phyloP scores from a whole-genome alignment of 1,284 basidiomycete species.

The Ceratobasidium theobromae region DNA sequence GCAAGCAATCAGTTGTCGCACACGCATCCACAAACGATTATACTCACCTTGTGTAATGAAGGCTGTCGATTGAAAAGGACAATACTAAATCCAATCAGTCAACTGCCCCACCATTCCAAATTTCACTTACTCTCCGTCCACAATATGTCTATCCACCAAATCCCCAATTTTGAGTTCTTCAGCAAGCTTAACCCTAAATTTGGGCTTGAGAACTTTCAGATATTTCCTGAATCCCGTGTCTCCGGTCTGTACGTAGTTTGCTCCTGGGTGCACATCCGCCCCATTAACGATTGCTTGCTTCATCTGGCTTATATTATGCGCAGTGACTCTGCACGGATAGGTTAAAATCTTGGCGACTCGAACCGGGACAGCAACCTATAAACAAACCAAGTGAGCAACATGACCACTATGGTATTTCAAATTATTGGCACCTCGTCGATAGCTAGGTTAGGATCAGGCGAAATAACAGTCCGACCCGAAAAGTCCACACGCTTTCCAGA shows the following conservation, averaged over 20 bases:
- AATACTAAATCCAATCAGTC: conserved; percentile 50
- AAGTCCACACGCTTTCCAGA: conserved; percentile 99
- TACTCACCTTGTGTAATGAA: conserved; percentile 84
- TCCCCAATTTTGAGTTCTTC: conserved; percentile 82
- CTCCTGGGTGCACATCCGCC: conserved; percentile 90
- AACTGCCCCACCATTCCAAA: neutral
- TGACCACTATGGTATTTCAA: neutral
- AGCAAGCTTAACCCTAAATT: conserved; percentile 65
- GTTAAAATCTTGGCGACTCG: conserved; percentile 95
- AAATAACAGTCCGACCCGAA: conserved; percentile 97
- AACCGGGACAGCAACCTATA: conserved; percentile 87
- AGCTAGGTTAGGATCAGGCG: conserved; percentile 95
- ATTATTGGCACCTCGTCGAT: conserved; percentile 73
- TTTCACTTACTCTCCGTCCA: conserved; percentile 79
- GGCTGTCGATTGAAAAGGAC: conserved; percentile 99
- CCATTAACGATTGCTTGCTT: conserved; percentile 86
- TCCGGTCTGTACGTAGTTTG: conserved; percentile 80
- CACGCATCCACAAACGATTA: conserved; percentile 49
- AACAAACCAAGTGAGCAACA: neutral
- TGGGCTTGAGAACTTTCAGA: conserved; percentile 67
- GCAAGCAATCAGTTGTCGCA: conserved; percentile 55
- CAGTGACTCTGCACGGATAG: conserved; percentile 93
- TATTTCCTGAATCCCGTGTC: conserved; percentile 82
- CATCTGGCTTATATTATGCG: conserved; percentile 84
- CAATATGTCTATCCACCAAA: conserved; percentile 89